These are phyloP conservation scores for Knufia fluminis DNA, from an alignment of 2,329 filamentous ascomycete species.

Conservation along the genomic window DNA sequence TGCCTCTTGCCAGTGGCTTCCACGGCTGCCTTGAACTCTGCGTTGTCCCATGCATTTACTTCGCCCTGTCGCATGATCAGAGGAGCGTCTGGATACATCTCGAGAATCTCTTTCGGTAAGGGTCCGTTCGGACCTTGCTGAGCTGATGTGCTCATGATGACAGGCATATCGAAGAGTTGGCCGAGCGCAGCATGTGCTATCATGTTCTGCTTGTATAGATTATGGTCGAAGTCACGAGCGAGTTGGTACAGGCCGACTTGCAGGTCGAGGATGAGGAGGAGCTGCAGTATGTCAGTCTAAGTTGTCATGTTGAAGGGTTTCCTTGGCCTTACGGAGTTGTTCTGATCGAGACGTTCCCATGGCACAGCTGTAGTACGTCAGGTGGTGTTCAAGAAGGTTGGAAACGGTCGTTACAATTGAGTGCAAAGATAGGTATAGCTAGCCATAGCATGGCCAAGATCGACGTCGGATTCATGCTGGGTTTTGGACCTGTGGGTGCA, in stretches of 20 bases:
- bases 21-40: slow-evolving; percentile 57
- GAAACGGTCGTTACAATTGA: no score
- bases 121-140: slow-evolving; percentile 62
- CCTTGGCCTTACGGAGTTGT: no score
- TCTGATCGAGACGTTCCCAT: neutral
- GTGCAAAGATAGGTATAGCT: no score
- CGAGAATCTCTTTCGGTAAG: slow-evolving; percentile 58
- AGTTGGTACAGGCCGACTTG: slow-evolving; percentile 30
- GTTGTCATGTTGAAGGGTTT: no score
- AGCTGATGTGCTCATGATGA: slow-evolving; percentile 61
- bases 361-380: no score
- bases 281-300: no score
- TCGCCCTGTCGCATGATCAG: slow-evolving; percentile 61
- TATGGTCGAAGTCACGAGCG: slow-evolving; percentile 58
- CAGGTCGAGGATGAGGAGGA: slow-evolving; percentile 26
- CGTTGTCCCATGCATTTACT: slow-evolving; percentile 69
- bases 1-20: slow-evolving; percentile 57
- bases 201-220: slow-evolving; percentile 57
- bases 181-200: slow-evolving; percentile 59
- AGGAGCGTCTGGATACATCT: slow-evolving; percentile 58
- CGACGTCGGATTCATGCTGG: no score
- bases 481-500: no score
- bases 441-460: no score
- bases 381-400: no score
- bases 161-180: slow-evolving; percentile 57